Evolutionary conservation across 495 filamentous ascomycete genomes (phyloP).

Genomic region (Tuber umbilicatum): DNA sequence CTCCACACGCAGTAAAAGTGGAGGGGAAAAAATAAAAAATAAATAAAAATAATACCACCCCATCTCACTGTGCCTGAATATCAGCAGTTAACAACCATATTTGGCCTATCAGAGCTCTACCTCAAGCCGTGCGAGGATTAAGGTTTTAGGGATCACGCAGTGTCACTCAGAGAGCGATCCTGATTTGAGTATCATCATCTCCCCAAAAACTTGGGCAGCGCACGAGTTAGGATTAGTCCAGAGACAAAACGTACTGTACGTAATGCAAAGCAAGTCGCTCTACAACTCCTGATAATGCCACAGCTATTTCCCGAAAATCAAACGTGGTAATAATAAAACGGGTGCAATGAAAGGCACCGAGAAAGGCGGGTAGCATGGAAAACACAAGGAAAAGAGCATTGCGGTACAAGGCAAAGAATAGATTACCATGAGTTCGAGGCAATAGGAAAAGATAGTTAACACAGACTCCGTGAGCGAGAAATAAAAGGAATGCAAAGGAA

Average conservation of each 20-base stretch:
- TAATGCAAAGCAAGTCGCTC: conserved; percentile 1
- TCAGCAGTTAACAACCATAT: background rate
- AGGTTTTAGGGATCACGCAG: background rate
- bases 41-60: background rate
- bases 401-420: background rate
- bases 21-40: background rate
- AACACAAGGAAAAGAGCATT: background rate
- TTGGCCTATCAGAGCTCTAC: background rate
- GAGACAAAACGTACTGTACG: background rate
- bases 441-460: background rate
- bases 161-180: background rate
- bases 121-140: background rate
- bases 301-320: background rate
- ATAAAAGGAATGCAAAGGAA: background rate
- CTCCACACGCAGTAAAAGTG: background rate
- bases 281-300: conserved; percentile 4
- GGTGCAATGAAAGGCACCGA: background rate
- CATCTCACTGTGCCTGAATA: background rate
- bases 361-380: background rate
- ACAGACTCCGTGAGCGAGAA: background rate
- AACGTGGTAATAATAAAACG: background rate
- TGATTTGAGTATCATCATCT: background rate
- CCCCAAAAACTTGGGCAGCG: background rate
- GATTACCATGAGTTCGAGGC: background rate
- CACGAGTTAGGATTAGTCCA: background rate